Evolutionary conservation across 352 stramenopile genomes (phyloP).

Genomic region (Phytophthora fragariaefolia): DNA sequence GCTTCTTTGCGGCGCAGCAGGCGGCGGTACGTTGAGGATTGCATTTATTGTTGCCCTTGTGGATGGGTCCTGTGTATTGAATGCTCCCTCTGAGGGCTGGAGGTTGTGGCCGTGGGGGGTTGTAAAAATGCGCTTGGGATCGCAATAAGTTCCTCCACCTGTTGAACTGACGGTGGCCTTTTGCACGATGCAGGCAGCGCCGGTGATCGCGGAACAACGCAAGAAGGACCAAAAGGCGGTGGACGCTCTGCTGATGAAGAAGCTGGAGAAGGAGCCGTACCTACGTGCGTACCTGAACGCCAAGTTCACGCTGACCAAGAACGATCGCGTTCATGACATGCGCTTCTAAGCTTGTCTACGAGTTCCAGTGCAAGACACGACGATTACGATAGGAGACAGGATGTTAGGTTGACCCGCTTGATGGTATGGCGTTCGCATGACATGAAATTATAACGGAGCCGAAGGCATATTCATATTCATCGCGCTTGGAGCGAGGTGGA

Average conservation of each 20-base stretch:
- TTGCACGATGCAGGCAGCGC: conserved; percentile 38
- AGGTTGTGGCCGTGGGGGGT: conserved; percentile 8
- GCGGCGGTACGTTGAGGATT: conserved; percentile 41
- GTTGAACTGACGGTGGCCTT: conserved; percentile 22
- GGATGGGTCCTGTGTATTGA: conserved; percentile 16
- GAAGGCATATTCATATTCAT: neutral
- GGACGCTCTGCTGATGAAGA: conserved; percentile 84
- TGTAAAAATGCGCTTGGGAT: conserved; percentile 72
- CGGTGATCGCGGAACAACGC: conserved; percentile 91
- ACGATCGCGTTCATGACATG: conserved; percentile 98
- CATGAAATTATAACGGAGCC: conserved; percentile 24
- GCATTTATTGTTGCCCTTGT: conserved; percentile 5
- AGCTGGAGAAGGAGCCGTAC: conserved; percentile 76
- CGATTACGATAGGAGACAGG: conserved; percentile 9
- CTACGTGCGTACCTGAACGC: conserved; percentile 98
- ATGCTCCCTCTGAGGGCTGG: conserved; percentile 24
- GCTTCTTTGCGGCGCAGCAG: conserved; percentile 89
- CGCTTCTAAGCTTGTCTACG: conserved; percentile 91
- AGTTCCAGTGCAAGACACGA: conserved; percentile 2
- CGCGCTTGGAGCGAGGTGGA: neutral
- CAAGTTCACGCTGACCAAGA: conserved; percentile 98
- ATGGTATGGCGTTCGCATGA: conserved; percentile 21
- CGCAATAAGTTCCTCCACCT: conserved; percentile 49
- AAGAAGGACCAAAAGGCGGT: conserved; percentile 97
- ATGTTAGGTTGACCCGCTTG: conserved; percentile 13